Evolutionary conservation across 2,329 filamentous ascomycete genomes (phyloP).

Genomic region (Calycina herbarum): DNA sequence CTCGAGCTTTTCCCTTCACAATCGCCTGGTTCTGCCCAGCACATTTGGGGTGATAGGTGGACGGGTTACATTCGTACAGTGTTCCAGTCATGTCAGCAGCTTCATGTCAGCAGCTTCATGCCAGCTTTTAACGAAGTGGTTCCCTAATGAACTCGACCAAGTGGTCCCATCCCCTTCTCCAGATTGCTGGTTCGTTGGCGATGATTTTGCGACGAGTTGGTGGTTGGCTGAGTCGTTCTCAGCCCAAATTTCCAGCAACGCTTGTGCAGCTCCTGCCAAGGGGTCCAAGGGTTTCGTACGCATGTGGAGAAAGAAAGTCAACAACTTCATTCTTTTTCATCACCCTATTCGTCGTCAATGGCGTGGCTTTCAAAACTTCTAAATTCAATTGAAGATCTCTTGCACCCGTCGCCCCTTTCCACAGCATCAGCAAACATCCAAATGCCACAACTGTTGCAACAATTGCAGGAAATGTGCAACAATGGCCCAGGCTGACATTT

Average conservation of each 20-base stretch:
- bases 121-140: not conserved
- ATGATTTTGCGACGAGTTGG: too few species aligned
- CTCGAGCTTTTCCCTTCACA: not conserved
- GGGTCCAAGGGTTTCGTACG: not conserved
- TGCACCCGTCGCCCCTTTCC: not conserved
- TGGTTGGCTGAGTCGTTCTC: not conserved
- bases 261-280: not conserved
- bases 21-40: not conserved
- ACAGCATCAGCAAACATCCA: not conserved
- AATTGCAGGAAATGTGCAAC: not conserved
- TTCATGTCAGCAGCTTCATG: not conserved
- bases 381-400: not conserved
- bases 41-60: not conserved
- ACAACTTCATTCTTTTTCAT: not conserved
- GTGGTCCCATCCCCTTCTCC: not conserved
- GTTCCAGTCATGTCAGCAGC: not conserved
- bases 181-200: not conserved
- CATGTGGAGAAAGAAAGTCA: not conserved
- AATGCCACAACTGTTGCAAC: not conserved
- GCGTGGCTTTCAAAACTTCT: not conserved
- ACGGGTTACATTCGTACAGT: not conserved
- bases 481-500: conserved; percentile 1
- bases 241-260: not conserved
- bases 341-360: not conserved
- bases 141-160: not conserved